phyloP scores from a whole-genome alignment of 2,329 filamentous ascomycete species.

The Ampelomyces quisqualis region DNA sequence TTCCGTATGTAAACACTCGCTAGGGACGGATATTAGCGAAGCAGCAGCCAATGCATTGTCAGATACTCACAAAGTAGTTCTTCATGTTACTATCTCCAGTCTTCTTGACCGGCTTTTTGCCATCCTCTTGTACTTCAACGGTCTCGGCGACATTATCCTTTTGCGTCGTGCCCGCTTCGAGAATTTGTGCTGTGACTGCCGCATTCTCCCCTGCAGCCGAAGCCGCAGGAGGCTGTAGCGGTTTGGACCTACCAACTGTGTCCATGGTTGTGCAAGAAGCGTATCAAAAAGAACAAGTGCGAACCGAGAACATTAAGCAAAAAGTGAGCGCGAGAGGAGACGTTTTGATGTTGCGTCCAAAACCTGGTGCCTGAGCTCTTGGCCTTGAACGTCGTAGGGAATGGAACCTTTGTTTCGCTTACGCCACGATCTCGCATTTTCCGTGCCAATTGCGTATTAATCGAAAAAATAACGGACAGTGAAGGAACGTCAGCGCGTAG shows the following conservation, averaged over 20 bases:
- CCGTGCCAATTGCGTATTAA: conserved; percentile 1
- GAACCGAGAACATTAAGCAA: background rate
- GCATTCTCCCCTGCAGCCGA: conserved; percentile 5
- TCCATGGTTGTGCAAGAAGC: conserved; percentile 3
- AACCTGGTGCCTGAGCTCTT: conserved; percentile 11
- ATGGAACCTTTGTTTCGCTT: background rate
- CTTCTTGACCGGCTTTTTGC: conserved; percentile 16
- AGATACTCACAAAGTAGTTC: conserved; percentile 38
- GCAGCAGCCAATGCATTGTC: background rate
- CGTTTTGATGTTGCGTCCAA: conserved; percentile 1
- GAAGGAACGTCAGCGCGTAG: too few species aligned
- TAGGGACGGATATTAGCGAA: conserved; percentile 5
- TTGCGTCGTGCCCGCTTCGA: conserved; percentile 1
- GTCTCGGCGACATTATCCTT: conserved; percentile 3
- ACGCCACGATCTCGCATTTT: conserved; percentile 1
- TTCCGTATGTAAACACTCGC: conserved; percentile 41
- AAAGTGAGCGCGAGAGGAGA: background rate
- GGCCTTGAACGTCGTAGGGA: background rate
- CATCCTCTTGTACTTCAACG: conserved; percentile 6
- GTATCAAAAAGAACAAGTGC: too few species aligned
- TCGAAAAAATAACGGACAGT: background rate
- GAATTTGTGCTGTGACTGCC: conserved; percentile 4
- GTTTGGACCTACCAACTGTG: background rate
- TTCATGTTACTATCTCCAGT: conserved; percentile 21
- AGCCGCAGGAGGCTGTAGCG: conserved; percentile 6